These are phyloP conservation scores for Brachypodium distachyon DNA, from an alignment of 202 grass and related monocot species.

Conservation along the genomic window DNA sequence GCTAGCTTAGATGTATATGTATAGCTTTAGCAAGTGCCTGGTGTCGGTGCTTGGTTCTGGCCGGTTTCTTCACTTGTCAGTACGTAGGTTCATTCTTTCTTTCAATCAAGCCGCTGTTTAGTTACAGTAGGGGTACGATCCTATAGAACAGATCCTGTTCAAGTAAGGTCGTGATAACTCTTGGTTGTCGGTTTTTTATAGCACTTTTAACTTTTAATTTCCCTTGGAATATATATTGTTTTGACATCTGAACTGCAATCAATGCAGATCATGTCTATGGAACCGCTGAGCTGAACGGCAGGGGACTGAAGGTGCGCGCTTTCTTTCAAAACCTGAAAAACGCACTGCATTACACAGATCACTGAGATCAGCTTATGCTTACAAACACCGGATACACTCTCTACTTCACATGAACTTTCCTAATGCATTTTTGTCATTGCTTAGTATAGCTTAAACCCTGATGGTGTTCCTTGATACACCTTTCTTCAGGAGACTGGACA, in stretches of 20 bases:
- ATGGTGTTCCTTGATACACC: neutral
- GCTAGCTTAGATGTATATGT: no score
- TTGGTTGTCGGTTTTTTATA: no score
- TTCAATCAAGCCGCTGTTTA: neutral
- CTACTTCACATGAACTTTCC: neutral
- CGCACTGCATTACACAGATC: neutral
- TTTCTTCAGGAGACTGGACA: slow-evolving; percentile 43
- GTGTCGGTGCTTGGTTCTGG: neutral
- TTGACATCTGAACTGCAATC: slow-evolving; percentile 19
- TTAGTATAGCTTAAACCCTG: neutral
- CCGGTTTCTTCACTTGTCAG: neutral
- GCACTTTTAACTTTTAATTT: no score
- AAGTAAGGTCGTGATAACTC: no score
- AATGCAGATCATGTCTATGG: neutral
- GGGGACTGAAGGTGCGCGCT: slow-evolving; percentile 28
- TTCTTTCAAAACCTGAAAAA: neutral
- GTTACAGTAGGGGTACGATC: neutral
- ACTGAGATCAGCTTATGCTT: neutral
- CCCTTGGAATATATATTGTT: no score
- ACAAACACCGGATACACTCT: neutral
- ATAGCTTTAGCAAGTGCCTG: neutral
- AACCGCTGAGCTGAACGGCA: slow-evolving; percentile 4
- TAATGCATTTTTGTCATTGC: neutral
- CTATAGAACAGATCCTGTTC: no score
- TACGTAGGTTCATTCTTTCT: neutral